Base-by-base conservation (phyloP, 768 basidiomycete genomes). In the Rhizopogon sp. region DNA sequence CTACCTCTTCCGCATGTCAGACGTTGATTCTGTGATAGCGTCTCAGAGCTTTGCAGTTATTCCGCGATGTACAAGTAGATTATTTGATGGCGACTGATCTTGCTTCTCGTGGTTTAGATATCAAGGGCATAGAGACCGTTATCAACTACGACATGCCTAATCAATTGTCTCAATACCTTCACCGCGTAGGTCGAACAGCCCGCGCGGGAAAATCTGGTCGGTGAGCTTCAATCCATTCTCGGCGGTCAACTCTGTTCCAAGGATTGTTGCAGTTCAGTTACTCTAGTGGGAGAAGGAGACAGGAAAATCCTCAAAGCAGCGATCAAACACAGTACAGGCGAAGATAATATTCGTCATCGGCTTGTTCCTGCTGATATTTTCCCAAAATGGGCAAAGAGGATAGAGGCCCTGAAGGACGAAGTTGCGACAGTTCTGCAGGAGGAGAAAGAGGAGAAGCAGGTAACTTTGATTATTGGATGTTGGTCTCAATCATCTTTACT, bases 141-240 rank as follows among this genome's bases (percentile, higher is more conserved):
- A 94, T 99, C 69, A 99, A 99, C 71, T 98, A 95, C 67, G 97
- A 99, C 68, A 97, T 98, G 96, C 97, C 97, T 9, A 80, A 83
- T 17, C 90, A 94, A 64, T 75, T 98, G 35, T 84, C 90, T 7
- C 93, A 94, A 63, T 99, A 99, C 72, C 80, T 98, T 33, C 97
- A 99, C 69, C 89, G 97, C 56, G 96, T 98, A 22, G 97, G 97
- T 62, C 82, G 97, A 66, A 99, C 97, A 47, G 97, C 97, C 29
- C 87, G 97, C 66, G 96, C 97, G 3, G 97, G 97, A 5, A 82
- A 81, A 61, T 88, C 87, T 65, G 97, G 97, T 70, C 83, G 95
- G 91, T 93, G 60, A 60, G 87, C 74, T 13, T 39, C 39, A 51
- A 13, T 55, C 0, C 13, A 39, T 55, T 53, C 35, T 9, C 37